phyloP scores from a whole-genome alignment of 2,329 filamentous ascomycete genomes.

The Fusarium albidum region DNA sequence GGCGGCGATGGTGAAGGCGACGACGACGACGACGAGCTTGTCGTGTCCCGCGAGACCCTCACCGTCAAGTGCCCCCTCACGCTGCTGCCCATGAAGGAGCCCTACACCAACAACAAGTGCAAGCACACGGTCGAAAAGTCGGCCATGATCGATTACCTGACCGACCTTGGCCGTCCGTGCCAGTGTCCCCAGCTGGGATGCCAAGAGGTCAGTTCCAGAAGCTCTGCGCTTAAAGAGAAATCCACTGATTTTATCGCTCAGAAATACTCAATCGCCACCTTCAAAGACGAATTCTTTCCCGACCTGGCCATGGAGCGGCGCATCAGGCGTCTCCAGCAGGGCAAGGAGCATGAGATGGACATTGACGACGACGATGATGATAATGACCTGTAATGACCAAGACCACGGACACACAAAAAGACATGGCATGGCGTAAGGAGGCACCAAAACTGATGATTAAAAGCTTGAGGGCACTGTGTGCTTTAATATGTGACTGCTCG shows the following conservation, averaged over 20 bases:
- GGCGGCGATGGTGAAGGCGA: too few relatives aligned
- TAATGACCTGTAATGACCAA: too few relatives aligned
- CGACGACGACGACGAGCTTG: constrained; percentile 73
- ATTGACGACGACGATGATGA: constrained; percentile 38
- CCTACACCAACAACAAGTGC: constrained; percentile 72
- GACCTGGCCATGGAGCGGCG: constrained; percentile 66
- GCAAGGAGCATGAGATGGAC: constrained; percentile 52
- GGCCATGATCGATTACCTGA: constrained; percentile 66
- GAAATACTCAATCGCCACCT: constrained; percentile 53
- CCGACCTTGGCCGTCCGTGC: constrained; percentile 49
- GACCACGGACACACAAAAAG: too few relatives aligned
- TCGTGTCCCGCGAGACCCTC: constrained; percentile 68
- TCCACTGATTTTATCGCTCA: constrained; percentile 40
- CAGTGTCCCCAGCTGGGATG: constrained; percentile 74
- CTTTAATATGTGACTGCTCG: not conserved
- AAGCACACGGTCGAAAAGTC: constrained; percentile 76
- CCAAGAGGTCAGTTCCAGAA: constrained; percentile 58
- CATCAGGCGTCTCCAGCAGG: constrained; percentile 62
- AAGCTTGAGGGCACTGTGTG: not conserved
- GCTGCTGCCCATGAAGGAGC: constrained; percentile 69
- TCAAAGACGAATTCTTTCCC: constrained; percentile 59
- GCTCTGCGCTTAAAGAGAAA: too few relatives aligned
- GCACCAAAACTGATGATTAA: too few relatives aligned
- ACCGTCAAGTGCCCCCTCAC: constrained; percentile 77
- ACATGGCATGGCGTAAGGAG: too few relatives aligned